Evolutionary conservation across 2,329 filamentous ascomycete genomes (phyloP).

Genomic region (Gliomastix tumulicola): DNA sequence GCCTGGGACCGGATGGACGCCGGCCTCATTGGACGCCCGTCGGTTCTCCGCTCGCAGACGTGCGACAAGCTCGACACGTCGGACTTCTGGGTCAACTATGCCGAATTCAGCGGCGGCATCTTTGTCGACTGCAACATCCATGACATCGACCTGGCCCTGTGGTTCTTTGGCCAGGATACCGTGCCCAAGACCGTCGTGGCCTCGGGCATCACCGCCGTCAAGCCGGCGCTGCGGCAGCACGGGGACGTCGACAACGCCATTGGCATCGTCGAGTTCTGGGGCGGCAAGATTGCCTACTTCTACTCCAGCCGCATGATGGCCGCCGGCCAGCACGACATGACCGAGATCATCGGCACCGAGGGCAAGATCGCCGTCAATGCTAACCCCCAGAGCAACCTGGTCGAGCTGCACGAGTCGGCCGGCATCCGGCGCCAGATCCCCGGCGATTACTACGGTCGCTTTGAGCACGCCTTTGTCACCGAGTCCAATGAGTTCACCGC

Average conservation of each 20-base stretch:
- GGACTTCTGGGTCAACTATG: constrained; percentile 64
- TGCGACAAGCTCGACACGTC: constrained; percentile 61
- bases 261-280: constrained; percentile 58
- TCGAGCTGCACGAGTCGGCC: constrained; percentile 44
- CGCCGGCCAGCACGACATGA: constrained; percentile 59
- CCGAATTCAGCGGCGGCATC: constrained; percentile 58
- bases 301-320: constrained; percentile 62
- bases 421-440: constrained; percentile 50
- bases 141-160: constrained; percentile 44
- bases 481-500: constrained; percentile 59
- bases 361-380: constrained; percentile 57
- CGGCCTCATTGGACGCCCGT: constrained; percentile 52
- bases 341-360: constrained; percentile 60
- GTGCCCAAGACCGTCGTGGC: constrained; percentile 21
- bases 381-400: constrained; percentile 46
- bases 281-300: constrained; percentile 56
- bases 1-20: constrained; percentile 43
- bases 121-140: constrained; percentile 68
- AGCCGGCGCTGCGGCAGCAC: constrained; percentile 21
- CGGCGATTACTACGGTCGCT: constrained; percentile 54
- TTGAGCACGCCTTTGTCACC: constrained; percentile 54
- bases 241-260: constrained; percentile 22
- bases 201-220: constrained; percentile 20
- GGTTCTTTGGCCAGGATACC: constrained; percentile 23
- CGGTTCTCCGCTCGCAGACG: constrained; percentile 58